Evolutionary conservation across 306 rosid genomes (phyloP).

Genomic region (Cicer judaicum): DNA sequence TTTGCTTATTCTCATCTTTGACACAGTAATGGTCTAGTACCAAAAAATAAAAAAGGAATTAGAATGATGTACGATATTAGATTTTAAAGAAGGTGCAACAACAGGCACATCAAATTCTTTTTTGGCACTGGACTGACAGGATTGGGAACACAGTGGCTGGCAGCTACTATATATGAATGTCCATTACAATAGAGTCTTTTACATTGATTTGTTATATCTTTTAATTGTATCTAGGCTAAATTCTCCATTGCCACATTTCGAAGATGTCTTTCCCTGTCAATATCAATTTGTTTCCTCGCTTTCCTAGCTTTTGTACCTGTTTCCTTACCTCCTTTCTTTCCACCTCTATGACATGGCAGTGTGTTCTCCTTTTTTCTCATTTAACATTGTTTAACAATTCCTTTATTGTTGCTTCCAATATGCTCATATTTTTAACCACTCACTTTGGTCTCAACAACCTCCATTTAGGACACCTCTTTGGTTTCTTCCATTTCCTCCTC

Average conservation of each 20-base stretch:
- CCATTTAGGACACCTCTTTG: background rate
- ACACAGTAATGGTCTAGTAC: no score
- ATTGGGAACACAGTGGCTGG: background rate
- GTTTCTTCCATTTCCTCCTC: background rate
- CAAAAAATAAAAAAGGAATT: background rate
- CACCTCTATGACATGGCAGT: background rate
- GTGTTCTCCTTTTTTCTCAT: background rate
- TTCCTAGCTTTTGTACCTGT: background rate
- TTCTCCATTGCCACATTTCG: background rate
- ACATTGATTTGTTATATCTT: background rate
- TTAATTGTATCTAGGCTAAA: background rate
- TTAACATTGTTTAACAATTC: background rate
- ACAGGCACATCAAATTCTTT: background rate
- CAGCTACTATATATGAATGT: background rate
- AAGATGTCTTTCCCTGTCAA: background rate
- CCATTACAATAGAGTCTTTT: background rate
- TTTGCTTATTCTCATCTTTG: background rate
- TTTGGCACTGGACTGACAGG: background rate
- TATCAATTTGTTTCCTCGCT: background rate
- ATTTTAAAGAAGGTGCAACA: background rate
- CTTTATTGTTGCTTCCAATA: background rate
- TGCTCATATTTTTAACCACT: background rate
- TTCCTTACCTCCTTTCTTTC: background rate
- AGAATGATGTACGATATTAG: background rate
- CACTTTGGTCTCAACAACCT: background rate